Evolutionary conservation across 2,329 filamentous ascomycete genomes (phyloP).

Genomic region (Lasiodiplodia gonubiensis): DNA sequence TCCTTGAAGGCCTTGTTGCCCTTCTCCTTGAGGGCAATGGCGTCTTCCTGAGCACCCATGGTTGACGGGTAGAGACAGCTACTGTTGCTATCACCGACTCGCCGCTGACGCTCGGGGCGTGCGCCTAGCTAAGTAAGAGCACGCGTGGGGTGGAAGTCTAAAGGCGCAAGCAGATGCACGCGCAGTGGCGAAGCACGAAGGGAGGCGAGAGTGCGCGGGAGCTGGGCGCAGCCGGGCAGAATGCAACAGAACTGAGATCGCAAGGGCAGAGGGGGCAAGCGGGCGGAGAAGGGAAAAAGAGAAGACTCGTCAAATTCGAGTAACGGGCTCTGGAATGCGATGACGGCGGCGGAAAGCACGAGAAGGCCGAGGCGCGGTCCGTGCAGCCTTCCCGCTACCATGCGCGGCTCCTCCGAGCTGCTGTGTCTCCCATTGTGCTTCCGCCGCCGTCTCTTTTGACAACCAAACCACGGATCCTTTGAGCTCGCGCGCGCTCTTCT

Average conservation of each 20-base stretch:
- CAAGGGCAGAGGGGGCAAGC: neutral
- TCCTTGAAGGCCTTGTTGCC: constrained; percentile 91
- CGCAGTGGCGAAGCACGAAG: neutral
- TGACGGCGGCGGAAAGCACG: constrained; percentile 23
- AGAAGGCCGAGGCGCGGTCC: constrained; percentile 25
- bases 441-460: neutral
- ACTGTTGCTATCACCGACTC: constrained; percentile 6
- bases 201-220: neutral
- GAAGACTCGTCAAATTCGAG: constrained; percentile 14
- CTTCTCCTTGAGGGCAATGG: constrained; percentile 84
- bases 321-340: constrained; percentile 22
- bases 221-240: neutral
- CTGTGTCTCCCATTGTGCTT: neutral
- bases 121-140: constrained; percentile 21
- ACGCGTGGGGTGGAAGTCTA: neutral
- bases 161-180: neutral
- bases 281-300: constrained; percentile 1
- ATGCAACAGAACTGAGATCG: neutral
- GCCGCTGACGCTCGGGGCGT: constrained; percentile 12
- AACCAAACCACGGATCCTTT: neutral
- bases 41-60: constrained; percentile 63
- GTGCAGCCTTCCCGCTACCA: constrained; percentile 2
- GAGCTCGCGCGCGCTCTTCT: neutral
- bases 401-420: constrained; percentile 10
- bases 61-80: constrained; percentile 33